phyloP scores from a whole-genome alignment of 169 alveolate genomes.

The Plasmodium reichenowi region DNA sequence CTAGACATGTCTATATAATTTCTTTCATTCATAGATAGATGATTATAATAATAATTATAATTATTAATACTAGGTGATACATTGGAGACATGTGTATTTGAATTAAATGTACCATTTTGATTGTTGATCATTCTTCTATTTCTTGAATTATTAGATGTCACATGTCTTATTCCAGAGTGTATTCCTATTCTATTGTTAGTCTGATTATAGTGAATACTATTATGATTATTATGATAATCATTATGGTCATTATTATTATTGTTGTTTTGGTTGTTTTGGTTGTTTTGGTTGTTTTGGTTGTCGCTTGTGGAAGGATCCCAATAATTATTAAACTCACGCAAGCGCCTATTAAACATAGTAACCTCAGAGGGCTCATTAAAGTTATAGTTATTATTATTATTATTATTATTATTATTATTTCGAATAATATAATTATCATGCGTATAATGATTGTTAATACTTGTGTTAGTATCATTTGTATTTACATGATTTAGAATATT shows the following conservation, averaged over 20 bases:
- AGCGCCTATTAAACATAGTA: slow-evolving; percentile 66
- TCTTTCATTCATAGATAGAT: background rate
- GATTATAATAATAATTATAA: background rate
- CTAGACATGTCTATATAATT: background rate
- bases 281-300: background rate
- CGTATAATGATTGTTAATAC: no score
- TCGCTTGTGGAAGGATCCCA: slow-evolving; percentile 30
- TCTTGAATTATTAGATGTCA: slow-evolving; percentile 6
- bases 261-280: background rate
- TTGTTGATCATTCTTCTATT: background rate
- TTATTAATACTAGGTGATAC: background rate
- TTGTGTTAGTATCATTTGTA: background rate
- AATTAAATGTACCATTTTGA: background rate
- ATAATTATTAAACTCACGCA: slow-evolving; percentile 59
- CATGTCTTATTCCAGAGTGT: no score
- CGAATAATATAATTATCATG: background rate
- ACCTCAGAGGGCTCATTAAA: slow-evolving; percentile 69
- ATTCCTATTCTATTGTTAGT: background rate
- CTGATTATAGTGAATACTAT: background rate
- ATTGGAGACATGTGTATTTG: no score
- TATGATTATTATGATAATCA: background rate
- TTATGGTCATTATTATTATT: no score
- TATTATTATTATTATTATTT: background rate
- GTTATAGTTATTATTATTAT: slow-evolving; percentile 15
- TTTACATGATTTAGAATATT: slow-evolving; percentile 1